phyloP scores from a whole-genome alignment of 768 basidiomycete species.

The Suillus discolor region DNA sequence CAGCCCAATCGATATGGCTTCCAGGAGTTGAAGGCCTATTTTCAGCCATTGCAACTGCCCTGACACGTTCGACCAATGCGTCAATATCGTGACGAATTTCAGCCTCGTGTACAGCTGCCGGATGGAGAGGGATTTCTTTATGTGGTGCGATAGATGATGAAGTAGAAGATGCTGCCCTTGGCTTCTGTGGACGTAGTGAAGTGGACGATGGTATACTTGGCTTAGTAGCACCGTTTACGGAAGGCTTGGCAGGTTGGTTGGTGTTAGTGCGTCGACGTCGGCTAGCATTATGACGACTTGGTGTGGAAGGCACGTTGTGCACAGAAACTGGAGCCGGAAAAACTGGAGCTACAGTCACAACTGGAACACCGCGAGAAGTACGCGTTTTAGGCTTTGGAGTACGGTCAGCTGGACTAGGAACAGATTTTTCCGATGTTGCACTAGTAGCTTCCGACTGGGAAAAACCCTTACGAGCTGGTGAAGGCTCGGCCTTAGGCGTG shows the following conservation, averaged over 20 bases:
- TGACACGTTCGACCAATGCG: slow-evolving; percentile 75
- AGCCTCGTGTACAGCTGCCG: slow-evolving; percentile 37
- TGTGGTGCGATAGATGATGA: slow-evolving; percentile 33
- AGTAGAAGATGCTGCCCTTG: slow-evolving; percentile 21
- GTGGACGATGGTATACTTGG: slow-evolving; percentile 21
- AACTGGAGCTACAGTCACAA: slow-evolving; percentile 21
- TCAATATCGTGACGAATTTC: slow-evolving; percentile 69
- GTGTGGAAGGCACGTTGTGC: slow-evolving; percentile 29
- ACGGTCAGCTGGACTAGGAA: slow-evolving; percentile 24
- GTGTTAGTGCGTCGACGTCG: slow-evolving; percentile 54
- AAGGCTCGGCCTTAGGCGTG: slow-evolving; percentile 15
- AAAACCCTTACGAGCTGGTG: slow-evolving; percentile 20
- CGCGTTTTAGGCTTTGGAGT: slow-evolving; percentile 24
- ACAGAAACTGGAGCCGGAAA: slow-evolving; percentile 23
- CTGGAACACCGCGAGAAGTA: slow-evolving; percentile 23
- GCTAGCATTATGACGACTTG: slow-evolving; percentile 45
- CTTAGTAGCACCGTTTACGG: slow-evolving; percentile 18
- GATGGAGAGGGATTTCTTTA: slow-evolving; percentile 66
- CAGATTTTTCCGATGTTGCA: slow-evolving; percentile 24
- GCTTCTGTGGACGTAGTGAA: slow-evolving; percentile 38
- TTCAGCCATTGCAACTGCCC: slow-evolving; percentile 72
- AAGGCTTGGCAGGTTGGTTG: slow-evolving; percentile 36
- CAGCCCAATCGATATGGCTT: slow-evolving; percentile 88
- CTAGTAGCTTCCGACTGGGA: slow-evolving; percentile 21
- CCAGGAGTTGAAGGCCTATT: slow-evolving; percentile 70